phyloP scores from a whole-genome alignment of 768 basidiomycete genomes.

The Chalciporus sphaerocephalus region DNA sequence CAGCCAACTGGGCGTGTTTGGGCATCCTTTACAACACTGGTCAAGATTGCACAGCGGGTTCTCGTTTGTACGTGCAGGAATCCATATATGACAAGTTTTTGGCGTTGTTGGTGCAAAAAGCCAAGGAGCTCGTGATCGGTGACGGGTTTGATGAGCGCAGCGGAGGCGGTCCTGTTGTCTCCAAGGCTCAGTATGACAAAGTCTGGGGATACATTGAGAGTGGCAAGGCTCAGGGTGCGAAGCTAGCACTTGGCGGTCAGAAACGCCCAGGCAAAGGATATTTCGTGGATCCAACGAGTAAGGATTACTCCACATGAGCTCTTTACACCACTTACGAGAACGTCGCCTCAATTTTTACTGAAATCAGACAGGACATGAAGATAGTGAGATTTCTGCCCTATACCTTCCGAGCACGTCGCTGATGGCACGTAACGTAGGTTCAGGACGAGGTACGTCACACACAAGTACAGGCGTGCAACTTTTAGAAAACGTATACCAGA shows the following conservation, averaged over 20 bases:
- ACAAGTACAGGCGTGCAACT: conserved; percentile 5
- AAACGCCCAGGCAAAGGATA: conserved; percentile 76
- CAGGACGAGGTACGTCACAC: conserved; percentile 27
- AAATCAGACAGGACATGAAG: conserved; percentile 77
- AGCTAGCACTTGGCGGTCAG: conserved; percentile 70
- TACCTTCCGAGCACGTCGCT: conserved; percentile 8
- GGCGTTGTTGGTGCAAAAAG: conserved; percentile 56
- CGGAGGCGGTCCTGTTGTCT: conserved; percentile 84
- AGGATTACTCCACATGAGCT: conserved; percentile 26
- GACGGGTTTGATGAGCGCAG: conserved; percentile 74
- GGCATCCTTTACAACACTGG: conserved; percentile 87
- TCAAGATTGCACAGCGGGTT: conserved; percentile 94
- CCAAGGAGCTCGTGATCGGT: conserved; percentile 67
- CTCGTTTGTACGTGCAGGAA: conserved; percentile 85
- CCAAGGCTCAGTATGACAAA: conserved; percentile 79
- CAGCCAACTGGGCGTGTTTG: conserved; percentile 80
- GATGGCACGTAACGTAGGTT: conserved; percentile 28
- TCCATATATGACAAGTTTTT: conserved; percentile 84
- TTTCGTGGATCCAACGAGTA: conserved; percentile 87
- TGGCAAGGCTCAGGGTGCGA: conserved; percentile 83
- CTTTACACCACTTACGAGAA: conserved; percentile 4
- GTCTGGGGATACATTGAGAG: conserved; percentile 85
- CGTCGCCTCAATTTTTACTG: conserved; percentile 63
- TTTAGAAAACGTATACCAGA: conserved; percentile 41
- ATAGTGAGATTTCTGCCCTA: conserved; percentile 51